Conservation (phyloP, 2,329 filamentous ascomycete species). For the Penicillium sp. region DNA sequence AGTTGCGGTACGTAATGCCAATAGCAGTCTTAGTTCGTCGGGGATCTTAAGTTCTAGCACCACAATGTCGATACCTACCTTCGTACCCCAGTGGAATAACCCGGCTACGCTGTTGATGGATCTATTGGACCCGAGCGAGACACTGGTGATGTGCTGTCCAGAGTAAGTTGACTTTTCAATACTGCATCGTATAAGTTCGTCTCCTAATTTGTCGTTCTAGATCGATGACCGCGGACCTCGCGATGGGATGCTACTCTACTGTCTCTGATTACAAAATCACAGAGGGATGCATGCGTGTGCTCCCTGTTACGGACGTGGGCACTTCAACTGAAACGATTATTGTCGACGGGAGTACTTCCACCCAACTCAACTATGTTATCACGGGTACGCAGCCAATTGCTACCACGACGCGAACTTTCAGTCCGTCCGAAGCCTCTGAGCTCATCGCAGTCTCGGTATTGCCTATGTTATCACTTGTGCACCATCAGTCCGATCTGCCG, state of each 20-base stretch:
- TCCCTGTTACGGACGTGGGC: background rate
- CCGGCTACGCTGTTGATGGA: background rate
- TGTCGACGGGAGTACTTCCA: background rate
- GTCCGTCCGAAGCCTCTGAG: background rate
- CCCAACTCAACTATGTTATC: background rate
- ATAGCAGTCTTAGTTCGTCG: background rate
- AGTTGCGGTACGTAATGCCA: slow-evolving; percentile 1
- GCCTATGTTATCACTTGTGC: slow-evolving; percentile 8
- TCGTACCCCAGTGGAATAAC: background rate
- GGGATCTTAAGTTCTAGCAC: background rate
- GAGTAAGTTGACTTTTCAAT: slow-evolving; percentile 14
- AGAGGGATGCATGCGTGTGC: background rate
- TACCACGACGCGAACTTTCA: background rate
- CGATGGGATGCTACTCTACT: slow-evolving; percentile 29
- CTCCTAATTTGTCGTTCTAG: background rate
- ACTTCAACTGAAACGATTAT: background rate
- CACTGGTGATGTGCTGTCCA: slow-evolving; percentile 11
- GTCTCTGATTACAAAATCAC: background rate
- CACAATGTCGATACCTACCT: background rate
- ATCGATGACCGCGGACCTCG: slow-evolving; percentile 34
- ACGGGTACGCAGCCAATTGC: background rate
- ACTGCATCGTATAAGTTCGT: background rate
- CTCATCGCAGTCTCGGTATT: background rate
- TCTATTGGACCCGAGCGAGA: slow-evolving; percentile 5
- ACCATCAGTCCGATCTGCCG: slow-evolving; percentile 8